A percentile compares a stretch with the other conserved stretches of the same genome.
These are phyloP conservation scores for Amaranthus hypochondriacus DNA, from an alignment of 148 eudicot species.

Conservation along the genomic window DNA sequence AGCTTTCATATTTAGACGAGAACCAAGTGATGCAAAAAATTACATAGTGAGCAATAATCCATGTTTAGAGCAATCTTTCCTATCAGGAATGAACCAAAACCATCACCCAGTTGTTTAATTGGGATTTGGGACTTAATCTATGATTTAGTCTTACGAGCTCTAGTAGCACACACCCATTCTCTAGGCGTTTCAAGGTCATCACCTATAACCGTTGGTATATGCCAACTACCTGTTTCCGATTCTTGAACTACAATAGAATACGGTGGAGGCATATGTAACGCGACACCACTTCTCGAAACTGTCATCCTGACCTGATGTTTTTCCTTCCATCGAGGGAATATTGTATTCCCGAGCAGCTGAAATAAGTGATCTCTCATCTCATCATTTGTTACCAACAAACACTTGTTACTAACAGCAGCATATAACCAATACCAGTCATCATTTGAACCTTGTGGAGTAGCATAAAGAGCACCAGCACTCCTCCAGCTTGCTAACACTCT, in stretches of 20 bases:
- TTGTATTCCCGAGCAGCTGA: slow-evolving; percentile 63
- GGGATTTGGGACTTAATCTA: slow-evolving; percentile 9
- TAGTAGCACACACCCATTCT: slow-evolving; percentile 78
- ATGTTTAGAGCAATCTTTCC: neutral
- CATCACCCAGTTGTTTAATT: slow-evolving; percentile 3
- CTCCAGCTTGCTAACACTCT: slow-evolving; percentile 58
- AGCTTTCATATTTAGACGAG: no score
- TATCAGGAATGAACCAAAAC: neutral
- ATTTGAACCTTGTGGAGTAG: slow-evolving; percentile 78
- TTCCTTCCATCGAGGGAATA: slow-evolving; percentile 79
- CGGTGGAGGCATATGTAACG: slow-evolving; percentile 82
- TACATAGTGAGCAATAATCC: neutral
- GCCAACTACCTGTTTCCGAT: slow-evolving; percentile 82
- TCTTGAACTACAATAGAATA: slow-evolving; percentile 85
- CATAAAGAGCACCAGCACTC: slow-evolving; percentile 68
- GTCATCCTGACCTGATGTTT: slow-evolving; percentile 75
- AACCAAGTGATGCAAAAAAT: neutral
- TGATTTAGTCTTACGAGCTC: slow-evolving; percentile 20
- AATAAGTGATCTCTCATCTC: slow-evolving; percentile 88
- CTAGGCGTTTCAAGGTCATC: slow-evolving; percentile 74
- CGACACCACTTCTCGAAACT: slow-evolving; percentile 37
- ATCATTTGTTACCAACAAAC: slow-evolving; percentile 67
- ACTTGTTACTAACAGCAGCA: slow-evolving; percentile 64
- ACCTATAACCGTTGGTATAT: slow-evolving; percentile 68
- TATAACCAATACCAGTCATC: slow-evolving; percentile 93